Evolutionary conservation across 2,329 filamentous ascomycete species (phyloP).

Genomic region (Rutstroemia sp.): DNA sequence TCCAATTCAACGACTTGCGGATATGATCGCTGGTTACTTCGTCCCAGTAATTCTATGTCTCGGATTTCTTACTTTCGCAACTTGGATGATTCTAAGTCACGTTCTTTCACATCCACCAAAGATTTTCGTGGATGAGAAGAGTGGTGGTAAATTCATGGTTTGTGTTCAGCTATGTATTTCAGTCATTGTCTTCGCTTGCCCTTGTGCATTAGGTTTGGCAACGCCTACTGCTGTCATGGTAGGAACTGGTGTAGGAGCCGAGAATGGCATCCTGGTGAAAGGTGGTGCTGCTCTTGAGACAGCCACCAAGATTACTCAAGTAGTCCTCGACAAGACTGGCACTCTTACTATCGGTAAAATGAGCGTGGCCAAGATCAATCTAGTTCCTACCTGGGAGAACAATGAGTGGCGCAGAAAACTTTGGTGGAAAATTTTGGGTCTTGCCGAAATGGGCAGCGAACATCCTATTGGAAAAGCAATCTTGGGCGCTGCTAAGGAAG

Average conservation of each 20-base stretch:
- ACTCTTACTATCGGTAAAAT: constrained; percentile 93
- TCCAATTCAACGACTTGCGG: constrained; percentile 88
- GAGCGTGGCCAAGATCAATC: constrained; percentile 69
- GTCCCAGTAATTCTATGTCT: constrained; percentile 83
- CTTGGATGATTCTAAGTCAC: constrained; percentile 94
- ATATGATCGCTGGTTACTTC: constrained; percentile 87
- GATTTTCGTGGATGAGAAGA: constrained; percentile 73
- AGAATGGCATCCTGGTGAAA: constrained; percentile 96
- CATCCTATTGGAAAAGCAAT: constrained; percentile 94
- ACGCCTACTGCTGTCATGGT: constrained; percentile 99
- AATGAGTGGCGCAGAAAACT: constrained; percentile 62
- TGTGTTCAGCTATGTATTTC: constrained; percentile 97
- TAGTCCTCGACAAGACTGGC: constrained; percentile 93
- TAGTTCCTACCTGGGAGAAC: constrained; percentile 62
- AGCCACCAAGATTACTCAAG: constrained; percentile 80
- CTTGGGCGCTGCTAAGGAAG: constrained; percentile 62
- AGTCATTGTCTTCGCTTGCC: constrained; percentile 96
- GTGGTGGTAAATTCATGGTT: constrained; percentile 90
- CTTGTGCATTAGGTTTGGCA: constrained; percentile 89
- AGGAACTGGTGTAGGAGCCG: constrained; percentile 90
- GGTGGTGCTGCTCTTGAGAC: constrained; percentile 87
- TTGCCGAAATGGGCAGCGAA: constrained; percentile 94
- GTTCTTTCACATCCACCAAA: constrained; percentile 74
- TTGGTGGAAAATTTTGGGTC: constrained; percentile 94
- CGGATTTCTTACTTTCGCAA: constrained; percentile 75